phyloP scores from a whole-genome alignment of 2,329 filamentous ascomycete species.

The Trichoderma koningiopsis region DNA sequence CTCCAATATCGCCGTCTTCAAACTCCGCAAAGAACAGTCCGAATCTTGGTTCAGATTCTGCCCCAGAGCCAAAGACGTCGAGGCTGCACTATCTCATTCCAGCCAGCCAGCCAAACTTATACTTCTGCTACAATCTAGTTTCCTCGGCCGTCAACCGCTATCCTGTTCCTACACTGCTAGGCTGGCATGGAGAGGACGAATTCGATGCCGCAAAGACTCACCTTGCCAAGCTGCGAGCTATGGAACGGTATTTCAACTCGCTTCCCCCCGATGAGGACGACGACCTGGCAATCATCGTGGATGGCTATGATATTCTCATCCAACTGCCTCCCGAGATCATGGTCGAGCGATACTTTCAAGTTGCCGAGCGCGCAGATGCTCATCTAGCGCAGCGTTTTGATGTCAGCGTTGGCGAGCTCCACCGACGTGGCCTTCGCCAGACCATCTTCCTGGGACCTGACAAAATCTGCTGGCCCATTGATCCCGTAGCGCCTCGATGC shows the following conservation, averaged over 20 bases:
- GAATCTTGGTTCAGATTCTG: not conserved
- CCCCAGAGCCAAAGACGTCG: constrained; percentile 30
- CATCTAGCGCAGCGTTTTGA: constrained; percentile 55
- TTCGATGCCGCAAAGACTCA: constrained; percentile 42
- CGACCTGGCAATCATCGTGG: constrained; percentile 65
- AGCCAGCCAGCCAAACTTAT: constrained; percentile 41
- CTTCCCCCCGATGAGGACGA: constrained; percentile 43
- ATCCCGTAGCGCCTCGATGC: constrained; percentile 42
- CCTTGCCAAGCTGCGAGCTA: constrained; percentile 44
- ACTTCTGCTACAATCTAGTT: constrained; percentile 44
- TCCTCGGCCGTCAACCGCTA: constrained; percentile 44
- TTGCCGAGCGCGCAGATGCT: constrained; percentile 55
- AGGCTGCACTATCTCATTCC: constrained; percentile 44
- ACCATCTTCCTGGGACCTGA: constrained; percentile 50
- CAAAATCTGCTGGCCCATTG: constrained; percentile 48
- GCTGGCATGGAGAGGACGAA: constrained; percentile 42
- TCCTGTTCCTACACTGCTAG: constrained; percentile 43
- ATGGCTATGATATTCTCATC: constrained; percentile 66
- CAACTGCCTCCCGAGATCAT: constrained; percentile 66
- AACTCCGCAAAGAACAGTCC: not conserved
- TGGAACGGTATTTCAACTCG: constrained; percentile 40
- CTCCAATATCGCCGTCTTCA: not conserved
- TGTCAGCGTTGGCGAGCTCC: constrained; percentile 36
- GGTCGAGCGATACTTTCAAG: constrained; percentile 61
- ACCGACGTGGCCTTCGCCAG: constrained; percentile 38